Conservation (phyloP, 768 basidiomycete species). For the Phylloporus sp. region DNA sequence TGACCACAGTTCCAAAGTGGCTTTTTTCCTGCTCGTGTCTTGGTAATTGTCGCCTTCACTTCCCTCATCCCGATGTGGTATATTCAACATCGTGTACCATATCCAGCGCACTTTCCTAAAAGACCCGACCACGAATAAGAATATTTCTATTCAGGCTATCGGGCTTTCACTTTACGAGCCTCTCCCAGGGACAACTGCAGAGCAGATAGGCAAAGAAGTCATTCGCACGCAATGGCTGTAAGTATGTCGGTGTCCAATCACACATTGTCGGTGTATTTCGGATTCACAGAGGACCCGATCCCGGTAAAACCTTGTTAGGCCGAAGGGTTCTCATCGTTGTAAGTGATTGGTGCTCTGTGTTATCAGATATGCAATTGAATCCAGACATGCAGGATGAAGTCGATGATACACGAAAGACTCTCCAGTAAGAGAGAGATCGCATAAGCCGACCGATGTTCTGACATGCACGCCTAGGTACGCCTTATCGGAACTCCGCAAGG, state of each 20-base stretch:
- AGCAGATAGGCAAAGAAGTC: slow-evolving; percentile 80
- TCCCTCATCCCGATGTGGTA: background rate
- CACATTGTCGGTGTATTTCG: background rate
- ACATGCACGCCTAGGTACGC: slow-evolving; percentile 62
- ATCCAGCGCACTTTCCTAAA: slow-evolving; percentile 80
- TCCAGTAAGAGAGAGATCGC: slow-evolving; percentile 59
- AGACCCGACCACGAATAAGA: slow-evolving; percentile 60
- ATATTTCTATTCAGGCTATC: slow-evolving; percentile 93
- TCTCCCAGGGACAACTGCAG: slow-evolving; percentile 66
- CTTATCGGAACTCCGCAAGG: slow-evolving; percentile 81
- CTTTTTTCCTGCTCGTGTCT: slow-evolving; percentile 92
- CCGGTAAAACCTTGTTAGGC: slow-evolving; percentile 71
- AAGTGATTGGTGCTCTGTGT: slow-evolving; percentile 29
- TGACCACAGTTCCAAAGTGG: slow-evolving; percentile 49
- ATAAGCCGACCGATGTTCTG: slow-evolving; percentile 1
- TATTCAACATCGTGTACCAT: background rate
- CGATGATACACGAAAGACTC: slow-evolving; percentile 85
- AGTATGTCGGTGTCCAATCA: slow-evolving; percentile 27
- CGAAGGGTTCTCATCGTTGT: slow-evolving; percentile 80
- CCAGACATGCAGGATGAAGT: slow-evolving; percentile 66
- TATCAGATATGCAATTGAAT: slow-evolving; percentile 10
- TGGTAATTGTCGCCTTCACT: slow-evolving; percentile 41
- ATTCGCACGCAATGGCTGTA: slow-evolving; percentile 96
- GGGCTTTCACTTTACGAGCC: slow-evolving; percentile 94
- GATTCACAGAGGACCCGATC: slow-evolving; percentile 53